phyloP scores from a whole-genome alignment of 2,329 filamentous ascomycete genomes.

The Sclerotinia spermophila region DNA sequence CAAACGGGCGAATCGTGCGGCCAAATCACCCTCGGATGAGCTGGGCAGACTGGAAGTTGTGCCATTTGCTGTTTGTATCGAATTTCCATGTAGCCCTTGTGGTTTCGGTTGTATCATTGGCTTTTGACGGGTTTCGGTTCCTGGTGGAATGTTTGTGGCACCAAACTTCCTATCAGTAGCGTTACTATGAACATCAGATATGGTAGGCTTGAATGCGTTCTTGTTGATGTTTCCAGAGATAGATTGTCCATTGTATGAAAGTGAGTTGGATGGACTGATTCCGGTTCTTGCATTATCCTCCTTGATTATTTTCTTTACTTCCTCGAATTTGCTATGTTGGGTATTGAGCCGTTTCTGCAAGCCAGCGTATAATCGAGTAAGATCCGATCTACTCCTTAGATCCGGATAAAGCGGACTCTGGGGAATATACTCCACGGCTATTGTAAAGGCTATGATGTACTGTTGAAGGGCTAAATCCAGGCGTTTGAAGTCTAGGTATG shows the following conservation, averaged over 20 bases:
- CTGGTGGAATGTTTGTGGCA: background rate
- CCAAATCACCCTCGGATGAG: slow-evolving; percentile 46
- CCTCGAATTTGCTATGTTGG: slow-evolving; percentile 50
- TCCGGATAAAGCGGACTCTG: slow-evolving; percentile 70
- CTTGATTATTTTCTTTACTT: slow-evolving; percentile 57
- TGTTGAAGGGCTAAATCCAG: slow-evolving; percentile 77
- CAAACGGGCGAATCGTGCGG: slow-evolving; percentile 55
- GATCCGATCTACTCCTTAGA: slow-evolving; percentile 53
- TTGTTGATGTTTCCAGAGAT: slow-evolving; percentile 19
- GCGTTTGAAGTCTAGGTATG: slow-evolving; percentile 58
- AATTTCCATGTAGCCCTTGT: slow-evolving; percentile 59
- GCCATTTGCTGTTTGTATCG: slow-evolving; percentile 42
- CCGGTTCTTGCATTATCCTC: slow-evolving; percentile 62
- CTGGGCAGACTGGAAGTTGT: slow-evolving; percentile 29
- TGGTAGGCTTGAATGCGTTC: slow-evolving; percentile 15
- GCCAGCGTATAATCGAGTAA: slow-evolving; percentile 47
- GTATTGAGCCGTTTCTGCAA: slow-evolving; percentile 50
- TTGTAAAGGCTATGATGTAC: slow-evolving; percentile 77
- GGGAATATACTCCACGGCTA: slow-evolving; percentile 73
- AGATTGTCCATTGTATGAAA: background rate
- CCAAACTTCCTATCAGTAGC: background rate
- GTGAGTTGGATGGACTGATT: slow-evolving; percentile 37
- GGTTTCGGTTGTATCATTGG: slow-evolving; percentile 62
- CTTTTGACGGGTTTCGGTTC: slow-evolving; percentile 21
- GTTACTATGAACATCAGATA: background rate